Evolutionary conservation across 108 stramenopile species (phyloP), one percentile per base, ranked within the genome.

Genomic region (Fragilaria crotonensis): DNA sequence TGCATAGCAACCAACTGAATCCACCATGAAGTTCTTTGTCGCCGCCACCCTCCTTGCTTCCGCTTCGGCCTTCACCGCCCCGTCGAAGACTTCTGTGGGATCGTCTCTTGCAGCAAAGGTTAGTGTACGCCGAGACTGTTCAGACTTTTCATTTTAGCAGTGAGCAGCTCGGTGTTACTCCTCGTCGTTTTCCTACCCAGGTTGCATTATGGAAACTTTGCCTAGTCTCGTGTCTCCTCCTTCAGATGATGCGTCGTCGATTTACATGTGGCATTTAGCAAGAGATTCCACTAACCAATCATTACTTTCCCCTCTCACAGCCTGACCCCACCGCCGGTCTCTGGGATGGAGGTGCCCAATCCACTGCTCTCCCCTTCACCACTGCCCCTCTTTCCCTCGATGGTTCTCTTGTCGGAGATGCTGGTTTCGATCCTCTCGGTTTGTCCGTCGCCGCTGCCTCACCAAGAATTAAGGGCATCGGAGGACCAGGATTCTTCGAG

Each of bases 371-470:
- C 60, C 91, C 91, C 33, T 87, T 77, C 73, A 84, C 71, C 55
- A 66, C 70, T 33, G 30, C 22, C n/a, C 89, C 93, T 31, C 80
- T 76, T 53, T 79, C 83, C 58, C 83, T 97, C 47, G 96, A 97
- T 59, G 96, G 96, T 63, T 78, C 82, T 59, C 71, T 95, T 55
- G 64, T 81, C 18, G 96, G 96, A 50, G 96, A 97, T 78, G 88
- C 78, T 29, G 96, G 96, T 53, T 97, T 97, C 77, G 96, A 97
- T 78, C 96, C 96, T 44, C 72, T 92, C 62, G 94, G 90, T 59
- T 94, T 96, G 85, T 87, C 95, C 59, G 94, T 87, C 73, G 83
- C 72, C 52, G 90, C 93, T 52, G 77, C 71, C 44, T 89, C 75
- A 69, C 80, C 33, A 68, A 74, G 21, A 67, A 77, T 60, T 30